phyloP scores from a whole-genome alignment of 2,329 filamentous ascomycete genomes.

The Pseudodiploospora longispora region DNA sequence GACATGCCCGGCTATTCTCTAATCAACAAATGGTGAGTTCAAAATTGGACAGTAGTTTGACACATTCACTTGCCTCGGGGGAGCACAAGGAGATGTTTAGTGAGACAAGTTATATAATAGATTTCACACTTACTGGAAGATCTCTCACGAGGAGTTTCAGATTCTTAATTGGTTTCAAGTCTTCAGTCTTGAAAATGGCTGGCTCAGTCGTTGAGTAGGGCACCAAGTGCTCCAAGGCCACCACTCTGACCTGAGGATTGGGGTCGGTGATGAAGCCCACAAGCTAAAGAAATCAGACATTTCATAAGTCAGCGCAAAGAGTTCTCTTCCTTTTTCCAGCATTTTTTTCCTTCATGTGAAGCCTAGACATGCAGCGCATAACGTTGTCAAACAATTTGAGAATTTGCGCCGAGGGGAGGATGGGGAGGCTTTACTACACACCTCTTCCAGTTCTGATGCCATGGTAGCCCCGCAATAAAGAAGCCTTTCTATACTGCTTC shows the following conservation, averaged over 20 bases:
- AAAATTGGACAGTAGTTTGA: not conserved
- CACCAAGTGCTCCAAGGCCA: conserved; percentile 79
- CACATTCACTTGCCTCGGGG: not conserved
- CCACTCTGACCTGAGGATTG: conserved; percentile 80
- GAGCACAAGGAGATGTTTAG: not conserved
- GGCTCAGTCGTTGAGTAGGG: conserved; percentile 70
- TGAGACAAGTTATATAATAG: not conserved
- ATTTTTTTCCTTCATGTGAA: not conserved
- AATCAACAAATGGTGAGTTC: not conserved
- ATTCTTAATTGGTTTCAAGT: conserved; percentile 73
- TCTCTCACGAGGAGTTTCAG: conserved; percentile 82
- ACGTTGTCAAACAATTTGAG: not conserved
- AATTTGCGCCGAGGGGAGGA: not conserved
- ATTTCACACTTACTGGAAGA: conserved; percentile 54
- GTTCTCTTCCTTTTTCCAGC: not conserved
- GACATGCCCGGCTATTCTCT: conserved; percentile 90
- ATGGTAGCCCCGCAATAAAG: conserved; percentile 34
- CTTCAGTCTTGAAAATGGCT: conserved; percentile 72
- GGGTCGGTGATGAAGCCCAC: conserved; percentile 90
- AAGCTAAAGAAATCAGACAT: conserved; percentile 45
- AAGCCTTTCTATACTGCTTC: not conserved
- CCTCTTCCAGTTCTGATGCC: conserved; percentile 71
- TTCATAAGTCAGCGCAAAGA: not conserved
- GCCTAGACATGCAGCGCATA: not conserved
- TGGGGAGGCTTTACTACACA: conserved; percentile 24